Base-by-base conservation (phyloP, 208 protist species). In the Leishmania lainsoni region DNA sequence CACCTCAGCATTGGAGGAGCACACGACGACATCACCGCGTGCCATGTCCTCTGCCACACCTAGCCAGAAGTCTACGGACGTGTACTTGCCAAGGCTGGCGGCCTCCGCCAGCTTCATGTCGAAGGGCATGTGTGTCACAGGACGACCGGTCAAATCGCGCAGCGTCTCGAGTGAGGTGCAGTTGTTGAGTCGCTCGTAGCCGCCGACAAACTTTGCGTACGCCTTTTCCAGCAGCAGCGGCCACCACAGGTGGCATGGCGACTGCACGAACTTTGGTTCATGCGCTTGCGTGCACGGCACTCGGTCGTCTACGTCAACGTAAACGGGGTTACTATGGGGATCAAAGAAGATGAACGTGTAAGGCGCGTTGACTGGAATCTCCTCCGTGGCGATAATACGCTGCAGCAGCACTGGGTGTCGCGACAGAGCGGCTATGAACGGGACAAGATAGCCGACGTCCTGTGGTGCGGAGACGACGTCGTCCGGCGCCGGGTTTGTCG, bases 181-280 rank as follows among this genome's bases (percentile, higher is more conserved):
- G 80, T 94, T 93, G 77, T 92, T 87, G 35, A 98, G 80, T 61
- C 87, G 80, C 51, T 90, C 87, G 87, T 97, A 98, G 48, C 93
- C 92, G 75, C 94, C 93, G 20, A 96, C 89, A 85, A 98, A 97
- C 88, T 98, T 98, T 14, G 95, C 95, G 76, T 98, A 98, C 22
- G 95, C 95, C 86, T 98, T 98, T 86, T 98, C 94, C 70, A 98
- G 84, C 61, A 98, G 83, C 58, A 97, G 79, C 48, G 95, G 94
- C 56, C 90, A 98, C 90, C 90, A 95, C 76, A 85, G 69, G 32
- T 81, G 90, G 26, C 81, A 80, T 20, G 92, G 87, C 16, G 90
- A 83, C 54, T 87, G 91, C 54, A 86, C 80, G 76, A 95, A 97
- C 84, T 92, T 90, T 45, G 94, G 91, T 79, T 88, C 76, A 59